Evolutionary conservation across 2,329 filamentous ascomycete species (phyloP).

Genomic region (Apiospora hydei): DNA sequence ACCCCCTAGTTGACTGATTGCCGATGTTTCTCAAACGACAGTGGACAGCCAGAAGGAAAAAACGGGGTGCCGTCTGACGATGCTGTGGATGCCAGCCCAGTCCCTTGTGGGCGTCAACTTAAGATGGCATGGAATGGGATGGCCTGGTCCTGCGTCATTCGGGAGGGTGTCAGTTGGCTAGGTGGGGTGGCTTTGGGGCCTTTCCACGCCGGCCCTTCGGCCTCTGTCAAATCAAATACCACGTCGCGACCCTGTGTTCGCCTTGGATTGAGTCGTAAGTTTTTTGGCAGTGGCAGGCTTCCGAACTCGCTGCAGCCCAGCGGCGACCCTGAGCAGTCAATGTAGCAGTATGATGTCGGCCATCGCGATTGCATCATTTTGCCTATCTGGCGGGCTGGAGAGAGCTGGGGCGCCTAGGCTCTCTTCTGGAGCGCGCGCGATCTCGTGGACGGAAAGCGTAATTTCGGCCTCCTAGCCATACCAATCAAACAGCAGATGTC

Average conservation of each 20-base stretch:
- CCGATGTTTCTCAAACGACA: neutral
- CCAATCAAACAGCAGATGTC: constrained; percentile 15
- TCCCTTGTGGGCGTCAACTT: constrained; percentile 10
- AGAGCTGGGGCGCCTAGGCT: neutral
- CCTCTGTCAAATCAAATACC: constrained; percentile 11
- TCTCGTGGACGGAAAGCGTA: neutral
- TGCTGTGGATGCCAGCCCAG: constrained; percentile 12
- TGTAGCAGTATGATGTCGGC: neutral
- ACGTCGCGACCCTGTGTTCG: neutral
- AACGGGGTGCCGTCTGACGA: constrained; percentile 17
- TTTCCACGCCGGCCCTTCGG: neutral
- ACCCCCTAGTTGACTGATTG: neutral
- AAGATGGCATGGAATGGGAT: constrained; percentile 17
- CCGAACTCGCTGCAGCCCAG: constrained; percentile 9
- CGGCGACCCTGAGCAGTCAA: neutral
- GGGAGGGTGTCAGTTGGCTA: constrained; percentile 1
- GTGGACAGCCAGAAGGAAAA: neutral
- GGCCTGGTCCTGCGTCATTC: constrained; percentile 19
- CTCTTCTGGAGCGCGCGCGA: neutral
- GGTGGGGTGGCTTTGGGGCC: neutral
- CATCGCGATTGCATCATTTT: constrained; percentile 14
- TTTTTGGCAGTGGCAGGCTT: neutral
- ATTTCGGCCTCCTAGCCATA: constrained; percentile 20
- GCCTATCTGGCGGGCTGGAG: neutral
- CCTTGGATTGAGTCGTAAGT: neutral